Percentiles rank a stretch among this genome's conserved stretches.
phyloP scores from a whole-genome alignment of 768 basidiomycete genomes.

The Collybia sordida region DNA sequence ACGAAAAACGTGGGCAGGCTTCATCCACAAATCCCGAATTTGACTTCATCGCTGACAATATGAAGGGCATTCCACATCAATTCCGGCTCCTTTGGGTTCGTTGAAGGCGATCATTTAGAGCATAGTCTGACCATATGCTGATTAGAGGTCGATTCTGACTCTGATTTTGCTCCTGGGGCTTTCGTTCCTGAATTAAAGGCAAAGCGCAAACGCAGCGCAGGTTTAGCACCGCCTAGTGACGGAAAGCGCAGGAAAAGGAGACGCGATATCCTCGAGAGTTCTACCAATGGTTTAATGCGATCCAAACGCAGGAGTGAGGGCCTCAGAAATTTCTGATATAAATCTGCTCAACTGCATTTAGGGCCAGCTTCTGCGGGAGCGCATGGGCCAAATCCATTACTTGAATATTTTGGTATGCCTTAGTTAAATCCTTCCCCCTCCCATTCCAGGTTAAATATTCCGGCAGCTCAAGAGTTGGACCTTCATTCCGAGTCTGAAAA shows the following conservation, averaged over 20 bases:
- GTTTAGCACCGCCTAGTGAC: conserved; percentile 3
- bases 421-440: not conserved
- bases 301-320: not conserved
- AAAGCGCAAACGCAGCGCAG: conserved; percentile 23
- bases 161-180: conserved; percentile 45
- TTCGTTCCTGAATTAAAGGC: conserved; percentile 30
- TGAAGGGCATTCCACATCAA: conserved; percentile 33
- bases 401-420: conserved; percentile 47
- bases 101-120: not conserved
- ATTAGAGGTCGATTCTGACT: conserved; percentile 46
- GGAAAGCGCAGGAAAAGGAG: conserved; percentile 19
- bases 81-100: conserved; percentile 36
- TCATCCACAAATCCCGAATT: not conserved
- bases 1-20: conserved; percentile 24
- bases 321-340: too few species aligned
- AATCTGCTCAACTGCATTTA: too few species aligned
- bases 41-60: not conserved
- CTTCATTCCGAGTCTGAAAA: conserved; percentile 55
- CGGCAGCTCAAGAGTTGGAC: conserved; percentile 39
- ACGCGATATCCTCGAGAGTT: conserved; percentile 1
- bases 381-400: conserved; percentile 40
- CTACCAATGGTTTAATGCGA: not conserved
- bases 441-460: not conserved
- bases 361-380: conserved; percentile 3
- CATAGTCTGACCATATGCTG: not conserved